Percentiles rank a stretch among this genome's conserved stretches.
Evolutionary conservation across 257 asterid genomes (phyloP).

Genomic region (Agastache rugosa): DNA sequence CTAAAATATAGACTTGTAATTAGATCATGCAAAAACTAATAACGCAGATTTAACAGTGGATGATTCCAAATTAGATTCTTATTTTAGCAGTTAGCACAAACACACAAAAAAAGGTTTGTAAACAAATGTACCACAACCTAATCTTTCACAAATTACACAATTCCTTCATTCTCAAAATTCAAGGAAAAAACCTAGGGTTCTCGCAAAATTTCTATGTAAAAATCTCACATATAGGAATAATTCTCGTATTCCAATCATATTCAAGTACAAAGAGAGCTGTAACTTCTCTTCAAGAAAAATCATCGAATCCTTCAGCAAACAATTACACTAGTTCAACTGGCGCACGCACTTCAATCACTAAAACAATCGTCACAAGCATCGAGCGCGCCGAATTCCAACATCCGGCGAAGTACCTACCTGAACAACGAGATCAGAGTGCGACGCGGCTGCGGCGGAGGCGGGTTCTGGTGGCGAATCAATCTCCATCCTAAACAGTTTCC

Average conservation of each 20-base stretch:
- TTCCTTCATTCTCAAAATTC: conserved; percentile 10
- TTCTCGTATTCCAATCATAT: conserved; percentile 29
- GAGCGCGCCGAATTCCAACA: conserved; percentile 10
- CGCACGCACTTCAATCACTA: conserved; percentile 29
- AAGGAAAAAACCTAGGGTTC: background rate
- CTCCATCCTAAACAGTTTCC: conserved; percentile 64
- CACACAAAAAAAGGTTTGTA: conserved; percentile 1
- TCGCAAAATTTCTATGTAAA: background rate
- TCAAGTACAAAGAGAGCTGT: conserved; percentile 21
- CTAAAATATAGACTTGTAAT: background rate
- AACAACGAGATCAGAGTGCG: conserved; percentile 55
- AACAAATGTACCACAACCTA: background rate
- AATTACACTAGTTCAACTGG: conserved; percentile 9
- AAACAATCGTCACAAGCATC: background rate
- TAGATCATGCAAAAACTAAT: conserved; percentile 7
- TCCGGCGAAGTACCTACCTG: conserved; percentile 52
- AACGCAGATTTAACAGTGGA: conserved; percentile 12
- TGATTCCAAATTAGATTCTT: background rate
- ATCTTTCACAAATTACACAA: background rate
- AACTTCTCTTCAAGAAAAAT: background rate
- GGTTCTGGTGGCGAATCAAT: conserved; percentile 61
- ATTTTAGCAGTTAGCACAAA: background rate
- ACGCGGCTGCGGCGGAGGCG: conserved; percentile 11
- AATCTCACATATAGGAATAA: conserved; percentile 10
- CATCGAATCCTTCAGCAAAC: background rate